Base-by-base conservation (phyloP, 805 yeast genomes). In the Ogataea philodendri region DNA sequence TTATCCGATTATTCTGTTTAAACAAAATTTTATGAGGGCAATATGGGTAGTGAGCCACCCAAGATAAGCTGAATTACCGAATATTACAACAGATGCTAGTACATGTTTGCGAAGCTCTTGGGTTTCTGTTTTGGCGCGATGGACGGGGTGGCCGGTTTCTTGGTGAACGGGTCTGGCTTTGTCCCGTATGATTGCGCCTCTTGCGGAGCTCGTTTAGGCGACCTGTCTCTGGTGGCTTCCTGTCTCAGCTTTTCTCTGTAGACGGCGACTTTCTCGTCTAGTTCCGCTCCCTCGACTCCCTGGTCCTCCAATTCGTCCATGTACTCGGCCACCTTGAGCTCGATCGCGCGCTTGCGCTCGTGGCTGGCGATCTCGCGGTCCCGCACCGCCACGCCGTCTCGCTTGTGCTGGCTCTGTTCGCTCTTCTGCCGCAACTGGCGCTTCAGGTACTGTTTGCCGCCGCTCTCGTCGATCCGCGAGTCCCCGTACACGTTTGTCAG, bases 241-340 rank as follows among this genome's bases (percentile, higher is more conserved):
- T 11, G 22, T 19, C 13, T 24, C 8, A 27, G 26, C 10, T 17
- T 9, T 15, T 22, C 32, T 37, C 67, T 52, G 26, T 44, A 62
- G 8, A 43, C 51, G 7, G 48, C 39, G 14, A 68, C 63, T 31
- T 44, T 42, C 13, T 35, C 11, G 1, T 65, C 69, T 9, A 67
- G 60, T 21, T 55, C 63, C 0, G 54, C 59, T 1, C 56, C 62
- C 17, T 62, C 33, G 10, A 57, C 63, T 7, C 50, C 55, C 6
- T 64, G 60, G 17, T 76, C 81, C 43, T 77, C 84, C 13, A 78
- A 49, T 23, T 55, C 32, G 32, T 76, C 82, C 15, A 79, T 47
- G 17, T 69, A 62, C 27, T 74, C 75, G 66, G 69, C 65, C 22
- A 79, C 70, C 43, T 59, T 54, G 8, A 74, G 60, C 31, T 72